Evolutionary conservation across 768 basidiomycete genomes (phyloP).

Genomic region (Paxillus involutus): DNA sequence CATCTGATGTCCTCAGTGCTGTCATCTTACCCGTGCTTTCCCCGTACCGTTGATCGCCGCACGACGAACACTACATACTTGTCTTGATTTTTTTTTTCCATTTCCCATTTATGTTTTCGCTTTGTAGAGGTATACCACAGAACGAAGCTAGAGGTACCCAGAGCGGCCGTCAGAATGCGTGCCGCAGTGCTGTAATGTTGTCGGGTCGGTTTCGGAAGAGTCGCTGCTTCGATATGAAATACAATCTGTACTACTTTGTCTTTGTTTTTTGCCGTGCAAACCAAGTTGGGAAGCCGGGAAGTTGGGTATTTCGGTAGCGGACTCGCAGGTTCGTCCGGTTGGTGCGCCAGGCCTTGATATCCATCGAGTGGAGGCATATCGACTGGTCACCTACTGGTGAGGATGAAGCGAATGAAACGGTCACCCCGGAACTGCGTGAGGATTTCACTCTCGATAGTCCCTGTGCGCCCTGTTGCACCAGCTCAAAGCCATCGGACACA

Average conservation of each 20-base stretch:
- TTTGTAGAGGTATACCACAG: constrained; percentile 26
- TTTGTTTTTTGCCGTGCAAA: background rate
- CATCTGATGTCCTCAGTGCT: constrained; percentile 1
- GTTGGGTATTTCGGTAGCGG: too few species aligned
- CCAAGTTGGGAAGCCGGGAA: background rate
- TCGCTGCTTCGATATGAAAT: background rate
- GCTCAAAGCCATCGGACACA: too few species aligned
- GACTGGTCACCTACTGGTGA: too few species aligned
- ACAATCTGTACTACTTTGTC: background rate
- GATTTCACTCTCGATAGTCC: too few species aligned
- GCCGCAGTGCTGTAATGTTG: background rate
- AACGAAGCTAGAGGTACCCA: constrained; percentile 14
- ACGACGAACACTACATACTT: constrained; percentile 5
- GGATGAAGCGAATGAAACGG: too few species aligned
- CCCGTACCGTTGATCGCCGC: background rate
- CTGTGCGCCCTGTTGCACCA: too few species aligned
- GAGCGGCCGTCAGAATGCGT: background rate
- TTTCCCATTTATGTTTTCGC: background rate
- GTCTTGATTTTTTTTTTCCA: background rate
- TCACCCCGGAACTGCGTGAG: too few species aligned
- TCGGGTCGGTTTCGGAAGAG: background rate
- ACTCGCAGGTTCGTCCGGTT: too few species aligned
- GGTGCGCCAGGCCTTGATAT: too few species aligned
- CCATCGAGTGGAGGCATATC: too few species aligned
- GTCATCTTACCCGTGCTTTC: background rate